Conservation (phyloP, 345 rosid genomes). For the Jatropha curcas region DNA sequence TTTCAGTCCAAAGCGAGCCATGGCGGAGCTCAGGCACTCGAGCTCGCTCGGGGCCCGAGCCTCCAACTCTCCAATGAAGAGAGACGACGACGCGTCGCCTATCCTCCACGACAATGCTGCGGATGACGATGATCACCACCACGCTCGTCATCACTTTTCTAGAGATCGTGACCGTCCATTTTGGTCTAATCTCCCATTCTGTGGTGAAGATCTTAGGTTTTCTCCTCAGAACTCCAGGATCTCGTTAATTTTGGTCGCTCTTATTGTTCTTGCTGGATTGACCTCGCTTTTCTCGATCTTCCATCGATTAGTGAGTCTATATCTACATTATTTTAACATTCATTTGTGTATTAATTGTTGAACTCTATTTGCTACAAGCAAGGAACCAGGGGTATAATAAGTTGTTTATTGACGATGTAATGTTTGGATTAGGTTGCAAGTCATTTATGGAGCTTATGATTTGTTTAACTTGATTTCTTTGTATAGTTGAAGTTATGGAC, state of each 20-base stretch:
- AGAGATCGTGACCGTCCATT: slow-evolving; percentile 87
- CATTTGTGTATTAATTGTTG: background rate
- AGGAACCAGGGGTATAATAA: background rate
- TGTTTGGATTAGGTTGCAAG: background rate
- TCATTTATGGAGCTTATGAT: background rate
- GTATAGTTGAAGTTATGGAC: background rate
- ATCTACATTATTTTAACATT: background rate
- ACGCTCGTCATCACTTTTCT: slow-evolving; percentile 28
- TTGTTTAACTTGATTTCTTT: background rate
- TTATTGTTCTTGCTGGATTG: slow-evolving; percentile 56
- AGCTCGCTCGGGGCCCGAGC: slow-evolving; percentile 84
- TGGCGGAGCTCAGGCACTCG: slow-evolving; percentile 97
- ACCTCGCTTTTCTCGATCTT: slow-evolving; percentile 67
- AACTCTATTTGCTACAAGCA: background rate
- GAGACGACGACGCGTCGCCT: slow-evolving; percentile 83
- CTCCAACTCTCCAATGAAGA: slow-evolving; percentile 80
- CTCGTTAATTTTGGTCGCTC: slow-evolving; percentile 48
- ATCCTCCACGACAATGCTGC: slow-evolving; percentile 57
- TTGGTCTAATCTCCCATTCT: slow-evolving; percentile 56
- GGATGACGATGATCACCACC: slow-evolving; percentile 52
- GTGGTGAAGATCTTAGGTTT: slow-evolving; percentile 80
- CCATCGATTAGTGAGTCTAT: slow-evolving; percentile 57
- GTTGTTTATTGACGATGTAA: background rate
- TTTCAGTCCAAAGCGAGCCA: slow-evolving; percentile 57
- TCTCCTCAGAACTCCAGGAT: slow-evolving; percentile 57